Evolutionary conservation across 2,329 filamentous ascomycete genomes (phyloP).

Genomic region (Cytospora schulzeri): DNA sequence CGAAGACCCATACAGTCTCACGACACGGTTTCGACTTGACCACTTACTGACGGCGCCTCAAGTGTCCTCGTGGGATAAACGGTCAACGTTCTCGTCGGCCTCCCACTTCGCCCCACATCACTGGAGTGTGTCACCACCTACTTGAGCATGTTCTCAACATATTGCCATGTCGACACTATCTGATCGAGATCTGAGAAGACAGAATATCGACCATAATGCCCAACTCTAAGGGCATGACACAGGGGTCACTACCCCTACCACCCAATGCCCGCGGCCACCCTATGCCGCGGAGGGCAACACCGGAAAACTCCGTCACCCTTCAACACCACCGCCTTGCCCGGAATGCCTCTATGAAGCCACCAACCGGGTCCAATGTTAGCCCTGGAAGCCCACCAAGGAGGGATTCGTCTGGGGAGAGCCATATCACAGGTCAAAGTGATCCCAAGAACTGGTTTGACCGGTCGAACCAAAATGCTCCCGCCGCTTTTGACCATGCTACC

Average conservation of each 20-base stretch:
- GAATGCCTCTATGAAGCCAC: slow-evolving; percentile 40
- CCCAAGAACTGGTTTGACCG: slow-evolving; percentile 57
- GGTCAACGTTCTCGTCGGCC: neutral
- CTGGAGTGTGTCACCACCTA: neutral
- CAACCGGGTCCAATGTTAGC: slow-evolving; percentile 22
- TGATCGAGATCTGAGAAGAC: slow-evolving; percentile 2
- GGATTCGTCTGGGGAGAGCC: slow-evolving; percentile 53
- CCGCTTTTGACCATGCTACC: slow-evolving; percentile 42
- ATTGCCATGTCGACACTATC: slow-evolving; percentile 23
- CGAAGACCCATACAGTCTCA: neutral
- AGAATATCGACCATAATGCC: slow-evolving; percentile 35
- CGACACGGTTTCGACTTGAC: neutral
- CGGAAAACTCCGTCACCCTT: slow-evolving; percentile 51
- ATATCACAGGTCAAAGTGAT: slow-evolving; percentile 52
- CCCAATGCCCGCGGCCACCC: slow-evolving; percentile 40
- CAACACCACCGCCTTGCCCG: slow-evolving; percentile 48
- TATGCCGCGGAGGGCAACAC: slow-evolving; percentile 47
- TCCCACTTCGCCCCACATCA: neutral
- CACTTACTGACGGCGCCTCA: neutral
- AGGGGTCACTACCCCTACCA: slow-evolving; percentile 32
- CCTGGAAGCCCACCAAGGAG: slow-evolving; percentile 34
- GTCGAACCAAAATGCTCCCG: slow-evolving; percentile 53
- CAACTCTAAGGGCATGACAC: slow-evolving; percentile 31
- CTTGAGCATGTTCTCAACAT: slow-evolving; percentile 22
- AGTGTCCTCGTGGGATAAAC: neutral